Evolutionary conservation across 768 basidiomycete species (phyloP).

Genomic region (Panus rudis): DNA sequence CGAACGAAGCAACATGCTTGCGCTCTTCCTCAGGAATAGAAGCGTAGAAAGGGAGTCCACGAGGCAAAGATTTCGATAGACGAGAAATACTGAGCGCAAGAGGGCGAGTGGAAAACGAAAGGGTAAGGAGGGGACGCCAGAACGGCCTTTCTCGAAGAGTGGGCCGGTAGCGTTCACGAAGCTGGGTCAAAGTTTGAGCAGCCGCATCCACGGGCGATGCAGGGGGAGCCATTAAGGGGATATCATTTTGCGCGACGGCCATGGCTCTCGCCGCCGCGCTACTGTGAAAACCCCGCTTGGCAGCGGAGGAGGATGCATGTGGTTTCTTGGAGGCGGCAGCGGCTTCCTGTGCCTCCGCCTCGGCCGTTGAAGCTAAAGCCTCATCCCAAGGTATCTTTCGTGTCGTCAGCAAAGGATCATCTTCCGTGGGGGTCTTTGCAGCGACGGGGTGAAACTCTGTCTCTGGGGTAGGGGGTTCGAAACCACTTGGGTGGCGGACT

Average conservation of each 20-base stretch:
- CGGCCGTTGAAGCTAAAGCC: conserved; percentile 4
- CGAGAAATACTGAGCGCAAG: conserved; percentile 29
- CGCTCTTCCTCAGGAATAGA: conserved; percentile 26
- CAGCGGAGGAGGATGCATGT: not conserved
- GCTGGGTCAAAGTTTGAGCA: not conserved
- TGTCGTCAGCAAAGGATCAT: conserved; percentile 14
- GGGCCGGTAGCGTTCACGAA: conserved; percentile 25
- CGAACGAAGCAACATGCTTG: conserved; percentile 25
- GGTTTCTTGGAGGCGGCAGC: conserved; percentile 3
- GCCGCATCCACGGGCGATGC: not conserved
- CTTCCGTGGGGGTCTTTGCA: conserved; percentile 14
- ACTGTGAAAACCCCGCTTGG: conserved; percentile 15
- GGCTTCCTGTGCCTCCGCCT: conserved; percentile 3
- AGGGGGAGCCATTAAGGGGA: not conserved
- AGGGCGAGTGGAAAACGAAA: conserved; percentile 37
- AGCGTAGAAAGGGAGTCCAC: conserved; percentile 32
- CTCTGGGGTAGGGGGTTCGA: conserved; percentile 36
- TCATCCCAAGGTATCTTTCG: conserved; percentile 23
- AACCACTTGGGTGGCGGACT: conserved; percentile 35
- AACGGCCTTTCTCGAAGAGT: conserved; percentile 25
- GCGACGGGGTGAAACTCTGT: conserved; percentile 27
- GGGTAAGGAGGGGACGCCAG: conserved; percentile 34
- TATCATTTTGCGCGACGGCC: conserved; percentile 1
- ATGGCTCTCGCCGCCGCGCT: conserved; percentile 14
- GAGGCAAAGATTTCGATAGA: conserved; percentile 23